phyloP scores from a whole-genome alignment of 495 filamentous ascomycete species.

The Hamigera avellanea region DNA sequence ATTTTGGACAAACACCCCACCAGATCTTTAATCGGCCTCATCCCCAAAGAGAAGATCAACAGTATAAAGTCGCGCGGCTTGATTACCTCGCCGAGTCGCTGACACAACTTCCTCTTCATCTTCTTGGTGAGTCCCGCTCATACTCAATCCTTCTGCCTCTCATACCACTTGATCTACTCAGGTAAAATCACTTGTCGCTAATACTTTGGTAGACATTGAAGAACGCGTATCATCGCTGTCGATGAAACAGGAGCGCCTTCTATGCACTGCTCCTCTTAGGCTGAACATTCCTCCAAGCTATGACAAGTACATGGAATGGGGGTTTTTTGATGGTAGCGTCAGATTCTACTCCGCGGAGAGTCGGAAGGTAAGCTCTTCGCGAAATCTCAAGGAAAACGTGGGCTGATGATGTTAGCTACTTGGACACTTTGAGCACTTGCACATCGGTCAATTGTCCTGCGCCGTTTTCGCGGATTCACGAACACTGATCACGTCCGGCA shows the following conservation, averaged over 20 bases:
- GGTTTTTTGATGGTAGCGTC: slow-evolving; percentile 83
- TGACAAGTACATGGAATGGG: slow-evolving; percentile 93
- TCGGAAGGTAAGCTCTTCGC: slow-evolving; percentile 38
- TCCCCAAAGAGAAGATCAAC: slow-evolving; percentile 53
- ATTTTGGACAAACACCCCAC: slow-evolving; percentile 94
- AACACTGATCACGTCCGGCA: slow-evolving; percentile 81
- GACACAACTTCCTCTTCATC: slow-evolving; percentile 67
- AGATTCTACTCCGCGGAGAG: slow-evolving; percentile 78
- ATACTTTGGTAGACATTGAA: slow-evolving; percentile 44
- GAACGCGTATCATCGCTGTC: slow-evolving; percentile 71
- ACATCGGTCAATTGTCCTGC: slow-evolving; percentile 74
- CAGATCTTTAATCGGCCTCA: slow-evolving; percentile 84
- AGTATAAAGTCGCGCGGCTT: slow-evolving; percentile 50
- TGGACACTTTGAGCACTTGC: slow-evolving; percentile 85
- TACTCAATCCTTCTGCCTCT: too few relatives aligned
- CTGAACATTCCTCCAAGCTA: slow-evolving; percentile 78
- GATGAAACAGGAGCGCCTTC: slow-evolving; percentile 75
- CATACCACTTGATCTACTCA: slow-evolving; percentile 1
- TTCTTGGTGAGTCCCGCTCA: slow-evolving; percentile 41
- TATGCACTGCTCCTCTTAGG: slow-evolving; percentile 72
- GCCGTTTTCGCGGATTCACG: slow-evolving; percentile 78
- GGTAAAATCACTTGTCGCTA: slow-evolving; percentile 3
- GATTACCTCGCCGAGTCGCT: slow-evolving; percentile 70
- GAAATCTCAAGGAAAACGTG: background rate
- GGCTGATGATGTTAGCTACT: slow-evolving; percentile 33